These are phyloP conservation scores for Vitis riparia DNA, from an alignment of 164 flowering plant species.

Conservation along the genomic window DNA sequence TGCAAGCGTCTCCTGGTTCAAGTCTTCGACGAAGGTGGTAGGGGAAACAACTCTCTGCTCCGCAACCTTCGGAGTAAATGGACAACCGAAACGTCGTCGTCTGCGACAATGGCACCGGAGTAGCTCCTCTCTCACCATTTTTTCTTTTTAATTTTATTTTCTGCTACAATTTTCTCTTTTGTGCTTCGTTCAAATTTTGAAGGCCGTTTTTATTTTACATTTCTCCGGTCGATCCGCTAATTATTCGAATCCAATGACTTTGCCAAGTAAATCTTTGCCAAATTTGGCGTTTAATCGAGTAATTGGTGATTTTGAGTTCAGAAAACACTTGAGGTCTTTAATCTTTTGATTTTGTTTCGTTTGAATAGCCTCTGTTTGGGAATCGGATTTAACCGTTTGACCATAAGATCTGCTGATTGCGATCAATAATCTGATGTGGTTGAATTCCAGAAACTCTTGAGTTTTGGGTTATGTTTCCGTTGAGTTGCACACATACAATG, in stretches of 20 bases:
- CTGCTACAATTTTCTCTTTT: no score
- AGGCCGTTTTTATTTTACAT: no score
- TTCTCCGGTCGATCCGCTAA: no score
- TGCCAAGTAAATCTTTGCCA: no score
- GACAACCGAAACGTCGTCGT: slow-evolving; percentile 80
- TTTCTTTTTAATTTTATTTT: slow-evolving; percentile 4
- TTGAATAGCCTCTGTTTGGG: neutral
- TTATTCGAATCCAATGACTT: no score
- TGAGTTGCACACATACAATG: no score
- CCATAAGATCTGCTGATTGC: neutral
- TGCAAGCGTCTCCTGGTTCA: neutral
- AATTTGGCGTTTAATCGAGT: no score
- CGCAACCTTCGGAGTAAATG: slow-evolving; percentile 30
- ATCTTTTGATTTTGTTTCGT: neutral
- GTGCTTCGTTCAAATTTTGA: no score
- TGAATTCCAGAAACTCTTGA: neutral
- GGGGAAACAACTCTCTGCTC: neutral
- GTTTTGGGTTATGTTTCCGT: neutral
- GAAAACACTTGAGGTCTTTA: neutral
- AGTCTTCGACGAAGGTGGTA: neutral
- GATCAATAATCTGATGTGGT: neutral
- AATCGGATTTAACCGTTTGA: neutral
- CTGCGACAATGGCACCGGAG: slow-evolving; percentile 96
- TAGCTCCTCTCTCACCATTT: slow-evolving; percentile 24
- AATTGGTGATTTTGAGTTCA: no score